These are phyloP conservation scores for Camellia lanceoleosa DNA, from an alignment of 148 eudicot species.

Conservation along the genomic window DNA sequence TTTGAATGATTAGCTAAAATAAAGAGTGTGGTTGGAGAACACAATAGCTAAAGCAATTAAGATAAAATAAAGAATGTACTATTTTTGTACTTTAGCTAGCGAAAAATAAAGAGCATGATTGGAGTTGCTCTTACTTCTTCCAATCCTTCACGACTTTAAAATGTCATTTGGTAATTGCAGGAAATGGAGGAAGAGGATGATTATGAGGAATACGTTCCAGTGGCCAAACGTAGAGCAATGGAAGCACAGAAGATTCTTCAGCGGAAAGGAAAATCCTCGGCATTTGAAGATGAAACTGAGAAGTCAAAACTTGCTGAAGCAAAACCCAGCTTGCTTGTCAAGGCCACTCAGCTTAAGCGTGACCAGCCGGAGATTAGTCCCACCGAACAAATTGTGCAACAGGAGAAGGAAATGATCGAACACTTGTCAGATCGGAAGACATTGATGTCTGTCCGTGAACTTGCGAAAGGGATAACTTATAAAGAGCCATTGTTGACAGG, in stretches of 20 bases:
- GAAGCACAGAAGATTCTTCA: slow-evolving; percentile 70
- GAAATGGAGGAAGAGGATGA: slow-evolving; percentile 68
- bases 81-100: not conserved
- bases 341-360: slow-evolving; percentile 66
- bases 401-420: slow-evolving; percentile 88
- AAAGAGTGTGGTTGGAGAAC: too few relatives aligned
- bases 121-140: not conserved
- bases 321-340: slow-evolving; percentile 62
- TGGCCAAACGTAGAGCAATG: slow-evolving; percentile 71
- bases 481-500: slow-evolving; percentile 72
- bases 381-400: slow-evolving; percentile 55
- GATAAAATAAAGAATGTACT: too few relatives aligned
- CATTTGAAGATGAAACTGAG: slow-evolving; percentile 49
- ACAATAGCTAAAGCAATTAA: too few relatives aligned
- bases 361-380: slow-evolving; percentile 71
- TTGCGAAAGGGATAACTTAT: slow-evolving; percentile 84
- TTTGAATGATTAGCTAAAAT: too few relatives aligned
- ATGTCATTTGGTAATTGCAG: slow-evolving; percentile 12
- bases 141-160: not conserved
- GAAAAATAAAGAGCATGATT: too few relatives aligned
- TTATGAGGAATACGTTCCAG: slow-evolving; percentile 75
- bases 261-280: slow-evolving; percentile 52
- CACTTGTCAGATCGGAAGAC: slow-evolving; percentile 70
- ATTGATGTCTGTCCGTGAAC: slow-evolving; percentile 78
- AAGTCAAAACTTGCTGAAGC: slow-evolving; percentile 44